Evolutionary conservation across 2,329 filamentous ascomycete genomes (phyloP).

Genomic region (Metarhizium sp.): DNA sequence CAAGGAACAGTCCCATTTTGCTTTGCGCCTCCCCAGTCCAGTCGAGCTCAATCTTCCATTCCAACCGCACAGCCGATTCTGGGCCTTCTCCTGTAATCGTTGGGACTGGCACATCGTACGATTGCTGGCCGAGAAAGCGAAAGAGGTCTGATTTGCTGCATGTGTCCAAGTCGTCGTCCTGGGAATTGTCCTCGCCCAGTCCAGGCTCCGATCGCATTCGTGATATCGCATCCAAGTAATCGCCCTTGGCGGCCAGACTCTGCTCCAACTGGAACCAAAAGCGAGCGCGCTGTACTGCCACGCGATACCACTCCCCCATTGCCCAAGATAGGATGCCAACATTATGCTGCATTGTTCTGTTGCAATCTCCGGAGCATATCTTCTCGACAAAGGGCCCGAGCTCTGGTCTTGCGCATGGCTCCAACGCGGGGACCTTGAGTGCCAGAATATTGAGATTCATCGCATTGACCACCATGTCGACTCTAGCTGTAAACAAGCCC

Average conservation of each 20-base stretch:
- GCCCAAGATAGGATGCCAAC: conserved; percentile 55
- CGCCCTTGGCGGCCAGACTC: conserved; percentile 31
- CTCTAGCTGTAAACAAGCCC: conserved; percentile 46
- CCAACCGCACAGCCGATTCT: conserved; percentile 38
- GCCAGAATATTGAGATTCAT: conserved; percentile 38
- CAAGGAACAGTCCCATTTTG: conserved; percentile 42
- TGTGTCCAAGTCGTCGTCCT: conserved; percentile 7
- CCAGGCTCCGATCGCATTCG: conserved; percentile 15
- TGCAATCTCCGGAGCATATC: conserved; percentile 26
- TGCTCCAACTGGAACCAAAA: conserved; percentile 49
- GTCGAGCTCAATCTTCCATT: conserved; percentile 58
- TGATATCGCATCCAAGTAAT: conserved; percentile 12
- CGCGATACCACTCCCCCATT: conserved; percentile 57
- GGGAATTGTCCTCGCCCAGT: conserved; percentile 12
- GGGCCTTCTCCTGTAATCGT: conserved; percentile 19
- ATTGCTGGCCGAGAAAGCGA: conserved; percentile 43
- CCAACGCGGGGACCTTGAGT: conserved; percentile 44
- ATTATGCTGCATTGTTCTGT: conserved; percentile 44
- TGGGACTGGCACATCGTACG: conserved; percentile 34
- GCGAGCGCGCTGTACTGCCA: conserved; percentile 49
- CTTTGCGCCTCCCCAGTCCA: conserved; percentile 65
- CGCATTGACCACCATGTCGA: conserved; percentile 52
- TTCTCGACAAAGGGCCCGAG: conserved; percentile 43
- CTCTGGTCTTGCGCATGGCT: conserved; percentile 49
- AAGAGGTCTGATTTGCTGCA: conserved; percentile 34